Evolutionary conservation across 345 rosid species (phyloP).

Genomic region (Populus davidiana): DNA sequence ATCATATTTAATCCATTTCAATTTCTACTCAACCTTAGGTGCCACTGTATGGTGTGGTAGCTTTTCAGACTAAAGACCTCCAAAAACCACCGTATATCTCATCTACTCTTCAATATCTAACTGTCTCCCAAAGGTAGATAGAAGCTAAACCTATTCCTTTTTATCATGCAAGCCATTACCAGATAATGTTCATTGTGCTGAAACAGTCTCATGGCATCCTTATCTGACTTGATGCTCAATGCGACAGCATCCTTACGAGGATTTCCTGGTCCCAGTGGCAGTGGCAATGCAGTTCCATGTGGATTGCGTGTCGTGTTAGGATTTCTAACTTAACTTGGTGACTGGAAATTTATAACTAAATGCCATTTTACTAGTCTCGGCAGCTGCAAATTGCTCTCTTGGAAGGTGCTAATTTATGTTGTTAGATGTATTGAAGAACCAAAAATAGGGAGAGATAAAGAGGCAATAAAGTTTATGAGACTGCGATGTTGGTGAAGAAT

Average conservation of each 20-base stretch:
- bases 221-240: slow-evolving; percentile 20
- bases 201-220: slow-evolving; percentile 22
- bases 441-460: not conserved
- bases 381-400: slow-evolving; percentile 7
- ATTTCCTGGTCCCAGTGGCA: slow-evolving; percentile 14
- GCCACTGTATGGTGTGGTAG: slow-evolving; percentile 6
- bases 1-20: slow-evolving; percentile 15
- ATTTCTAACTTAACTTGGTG: slow-evolving; percentile 4
- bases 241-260: slow-evolving; percentile 1
- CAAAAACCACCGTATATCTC: slow-evolving; percentile 30
- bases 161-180: not conserved
- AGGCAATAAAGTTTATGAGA: not conserved
- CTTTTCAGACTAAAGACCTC: slow-evolving; percentile 20
- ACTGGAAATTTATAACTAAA: slow-evolving; percentile 22
- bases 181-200: slow-evolving; percentile 4
- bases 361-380: slow-evolving; percentile 11
- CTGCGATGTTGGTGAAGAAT: not conserved
- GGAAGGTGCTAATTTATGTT: not conserved
- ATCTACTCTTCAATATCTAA: slow-evolving; percentile 53
- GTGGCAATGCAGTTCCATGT: not conserved
- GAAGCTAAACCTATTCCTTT: not conserved
- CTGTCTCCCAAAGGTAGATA: slow-evolving; percentile 38
- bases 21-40: slow-evolving; percentile 12
- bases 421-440: not conserved
- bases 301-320: slow-evolving; percentile 27